Evolutionary conservation across 1,284 basidiomycete genomes (phyloP), one percentile per base, ranked within the genome.

Genomic region (Trametes polyzona): DNA sequence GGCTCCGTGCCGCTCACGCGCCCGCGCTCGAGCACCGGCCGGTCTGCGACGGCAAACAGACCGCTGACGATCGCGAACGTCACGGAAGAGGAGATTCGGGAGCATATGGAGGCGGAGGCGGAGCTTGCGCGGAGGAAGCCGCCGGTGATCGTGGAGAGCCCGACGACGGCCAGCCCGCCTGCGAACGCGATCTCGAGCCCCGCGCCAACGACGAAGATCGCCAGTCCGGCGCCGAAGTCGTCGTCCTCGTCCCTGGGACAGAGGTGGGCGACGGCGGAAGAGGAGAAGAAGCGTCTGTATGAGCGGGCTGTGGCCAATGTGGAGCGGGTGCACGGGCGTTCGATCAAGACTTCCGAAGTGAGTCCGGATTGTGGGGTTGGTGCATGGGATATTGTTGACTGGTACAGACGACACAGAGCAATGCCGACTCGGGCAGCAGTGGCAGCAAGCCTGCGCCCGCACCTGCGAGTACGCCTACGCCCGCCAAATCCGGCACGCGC

Each of bases 271-370:
- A 78, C 71, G 14, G 86, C 88, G 1, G 86, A 84, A 64, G 81
- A 88, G 26, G 89, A 91, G 70, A 90, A 91, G 71, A 72, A 76
- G 60, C 69, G 71, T 50, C 70, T 91, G 46, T 93, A 90, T 65
- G 83, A 90, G 54, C 74, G 75, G 41, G 92, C 92, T 0, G 79
- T 82, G 57, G 79, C 76, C 1, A 78, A 77, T 48, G 91, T 89
- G 5, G 83, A 86, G 52, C 75, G 73, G 47, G 74, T 79, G 0
- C 87, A 88, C 61, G 81, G 79, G 21, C 62, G 65, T 1, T 37
- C 57, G 12, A 52, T 55, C 32, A 61, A 47, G 27, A 54, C 62
- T 14, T 36, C 55, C 3, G 52, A 55, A 21, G 65, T 65, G 30
- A 24, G 52, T 46, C 21, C 33, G 16, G 10, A 5, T 26, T 12